phyloP scores from a whole-genome alignment of 805 yeast genomes.

The Wickerhamiella siamensis region DNA sequence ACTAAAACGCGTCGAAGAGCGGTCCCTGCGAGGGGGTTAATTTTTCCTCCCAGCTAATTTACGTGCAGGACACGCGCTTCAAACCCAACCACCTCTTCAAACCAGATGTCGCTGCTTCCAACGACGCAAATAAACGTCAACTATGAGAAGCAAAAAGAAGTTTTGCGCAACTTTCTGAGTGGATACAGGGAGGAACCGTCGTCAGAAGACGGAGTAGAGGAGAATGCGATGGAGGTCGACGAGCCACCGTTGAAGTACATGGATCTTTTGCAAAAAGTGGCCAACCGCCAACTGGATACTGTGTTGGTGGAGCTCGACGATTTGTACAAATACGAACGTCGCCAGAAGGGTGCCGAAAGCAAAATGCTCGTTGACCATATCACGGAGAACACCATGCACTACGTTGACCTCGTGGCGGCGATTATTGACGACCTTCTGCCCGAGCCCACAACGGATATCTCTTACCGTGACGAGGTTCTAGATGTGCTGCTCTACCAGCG shows the following conservation, averaged over 20 bases:
- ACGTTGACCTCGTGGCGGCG: slow-evolving; percentile 58
- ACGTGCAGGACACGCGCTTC: slow-evolving; percentile 3
- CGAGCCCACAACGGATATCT: slow-evolving; percentile 63
- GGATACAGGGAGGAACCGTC: slow-evolving; percentile 40
- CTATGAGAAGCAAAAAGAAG: slow-evolving; percentile 46
- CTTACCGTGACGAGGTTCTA: slow-evolving; percentile 75
- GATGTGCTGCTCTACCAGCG: slow-evolving; percentile 90
- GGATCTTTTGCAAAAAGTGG: slow-evolving; percentile 57
- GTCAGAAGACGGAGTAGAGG: slow-evolving; percentile 9
- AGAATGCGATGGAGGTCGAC: slow-evolving; percentile 16
- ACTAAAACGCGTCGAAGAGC: too few relatives aligned
- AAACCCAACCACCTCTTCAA: neutral
- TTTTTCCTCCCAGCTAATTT: neutral
- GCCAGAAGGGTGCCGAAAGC: slow-evolving; percentile 23
- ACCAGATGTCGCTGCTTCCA: slow-evolving; percentile 12
- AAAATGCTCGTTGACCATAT: slow-evolving; percentile 42
- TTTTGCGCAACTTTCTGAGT: slow-evolving; percentile 49
- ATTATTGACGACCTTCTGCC: slow-evolving; percentile 78
- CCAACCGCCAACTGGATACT: slow-evolving; percentile 66
- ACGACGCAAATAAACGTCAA: slow-evolving; percentile 39
- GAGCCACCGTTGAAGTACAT: slow-evolving; percentile 45
- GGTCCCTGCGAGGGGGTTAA: too few relatives aligned
- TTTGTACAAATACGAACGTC: slow-evolving; percentile 50
- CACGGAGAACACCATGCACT: slow-evolving; percentile 61
- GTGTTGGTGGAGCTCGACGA: slow-evolving; percentile 74